phyloP scores from a whole-genome alignment of 2,329 filamentous ascomycete genomes.

The Waltergamsia citrina region DNA sequence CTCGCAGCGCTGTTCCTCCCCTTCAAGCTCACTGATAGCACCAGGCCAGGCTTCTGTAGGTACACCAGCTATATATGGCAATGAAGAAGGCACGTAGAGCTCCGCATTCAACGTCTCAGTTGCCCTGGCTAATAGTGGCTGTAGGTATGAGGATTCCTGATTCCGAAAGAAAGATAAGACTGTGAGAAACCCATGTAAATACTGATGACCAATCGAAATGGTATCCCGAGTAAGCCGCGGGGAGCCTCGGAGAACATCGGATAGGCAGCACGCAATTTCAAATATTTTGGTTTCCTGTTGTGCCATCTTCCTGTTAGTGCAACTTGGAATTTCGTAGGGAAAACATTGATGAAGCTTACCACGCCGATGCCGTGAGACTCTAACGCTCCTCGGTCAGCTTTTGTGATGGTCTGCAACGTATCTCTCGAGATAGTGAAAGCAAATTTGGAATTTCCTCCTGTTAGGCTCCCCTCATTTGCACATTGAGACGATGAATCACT shows the following conservation, averaged over 20 bases:
- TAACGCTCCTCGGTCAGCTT: conserved; percentile 6
- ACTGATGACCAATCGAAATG: conserved; percentile 3
- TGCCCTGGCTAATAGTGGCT: conserved; percentile 7
- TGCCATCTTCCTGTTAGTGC: neutral
- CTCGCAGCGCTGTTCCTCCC: no score
- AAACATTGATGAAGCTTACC: conserved; percentile 7
- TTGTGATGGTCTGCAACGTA: conserved; percentile 8
- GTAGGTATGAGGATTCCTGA: conserved; percentile 10
- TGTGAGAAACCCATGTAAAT: conserved; percentile 10
- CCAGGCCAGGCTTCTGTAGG: no score
- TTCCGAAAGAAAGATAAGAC: conserved; percentile 11
- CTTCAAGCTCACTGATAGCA: no score
- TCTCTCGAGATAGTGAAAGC: conserved; percentile 7
- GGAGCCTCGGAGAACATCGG: conserved; percentile 8
- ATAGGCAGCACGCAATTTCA: conserved; percentile 11
- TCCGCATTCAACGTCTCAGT: conserved; percentile 10
- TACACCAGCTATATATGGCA: no score
- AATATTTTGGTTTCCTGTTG: conserved; percentile 11
- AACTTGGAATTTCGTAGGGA: neutral
- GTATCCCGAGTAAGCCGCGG: conserved; percentile 3
- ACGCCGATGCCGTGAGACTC: conserved; percentile 12
- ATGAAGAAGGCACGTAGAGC: conserved; percentile 26
- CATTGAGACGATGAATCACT: neutral
- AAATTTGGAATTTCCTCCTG: neutral
- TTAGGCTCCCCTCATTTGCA: neutral